phyloP scores from a whole-genome alignment of 306 rosid genomes.

The Lotus japonicus region DNA sequence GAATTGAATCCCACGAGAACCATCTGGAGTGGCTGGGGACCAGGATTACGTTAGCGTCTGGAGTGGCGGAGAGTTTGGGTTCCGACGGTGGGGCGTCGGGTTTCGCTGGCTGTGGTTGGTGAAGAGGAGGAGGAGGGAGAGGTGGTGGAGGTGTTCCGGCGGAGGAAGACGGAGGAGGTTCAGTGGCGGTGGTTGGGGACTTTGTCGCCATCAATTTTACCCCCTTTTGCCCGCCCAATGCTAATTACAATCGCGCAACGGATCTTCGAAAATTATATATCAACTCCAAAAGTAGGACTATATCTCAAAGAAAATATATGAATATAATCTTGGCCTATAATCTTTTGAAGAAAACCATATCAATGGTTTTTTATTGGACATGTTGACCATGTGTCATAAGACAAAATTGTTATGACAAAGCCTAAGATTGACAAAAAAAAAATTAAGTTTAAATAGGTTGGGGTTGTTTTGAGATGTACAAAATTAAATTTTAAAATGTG shows the following conservation, averaged over 20 bases:
- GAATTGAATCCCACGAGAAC: conserved; percentile 63
- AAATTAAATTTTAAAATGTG: too few species aligned
- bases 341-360: too few species aligned
- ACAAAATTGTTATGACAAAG: too few species aligned
- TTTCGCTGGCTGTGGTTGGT: conserved; percentile 8
- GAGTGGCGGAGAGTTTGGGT: conserved; percentile 13
- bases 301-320: too few species aligned
- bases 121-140: conserved; percentile 8
- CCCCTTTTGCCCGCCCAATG: background rate
- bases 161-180: conserved; percentile 15
- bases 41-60: conserved; percentile 26
- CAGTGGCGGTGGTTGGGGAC: background rate
- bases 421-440: too few species aligned
- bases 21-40: conserved; percentile 83
- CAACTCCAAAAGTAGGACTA: too few species aligned
- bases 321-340: too few species aligned
- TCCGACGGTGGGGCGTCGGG: conserved; percentile 29
- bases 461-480: too few species aligned
- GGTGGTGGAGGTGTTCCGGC: background rate
- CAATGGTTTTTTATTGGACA: too few species aligned
- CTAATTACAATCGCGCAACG: background rate
- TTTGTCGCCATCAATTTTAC: conserved; percentile 18
- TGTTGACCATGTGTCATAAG: too few species aligned
- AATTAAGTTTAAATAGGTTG: too few species aligned
- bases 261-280: background rate